Base-by-base conservation (phyloP, 768 basidiomycete species). In the Tubosaeta brunneosetosa region DNA sequence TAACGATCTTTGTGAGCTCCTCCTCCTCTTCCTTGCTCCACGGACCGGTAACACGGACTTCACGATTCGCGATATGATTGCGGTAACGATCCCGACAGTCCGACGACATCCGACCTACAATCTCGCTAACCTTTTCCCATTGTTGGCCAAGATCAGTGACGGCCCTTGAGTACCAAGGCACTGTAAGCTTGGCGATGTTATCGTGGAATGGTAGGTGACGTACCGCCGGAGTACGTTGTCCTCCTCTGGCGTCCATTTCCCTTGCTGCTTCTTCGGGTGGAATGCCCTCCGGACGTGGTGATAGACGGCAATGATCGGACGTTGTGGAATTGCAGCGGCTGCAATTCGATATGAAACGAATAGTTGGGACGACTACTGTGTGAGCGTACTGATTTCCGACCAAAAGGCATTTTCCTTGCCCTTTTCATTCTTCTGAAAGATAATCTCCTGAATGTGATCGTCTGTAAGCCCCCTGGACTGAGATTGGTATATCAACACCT, bases 81-180 rank as follows among this genome's bases (percentile, higher is more conserved):
- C 91, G 84, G 68, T 85, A 92, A 50, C 91, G 79, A 68, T 93
- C 91, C 10, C 91, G 79, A 67, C 91, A 93, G 64, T 93, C 91
- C 3, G 83, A 74, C 16, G 86, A 82, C 78, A 82, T 84, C 40
- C 91, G 77, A 25, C 87, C 87, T 6, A 93, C 88, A 17, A 75
- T 66, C 40, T 70, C 70, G 61, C 85, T 83, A 41, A 93, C 78
- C 61, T 84, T 86, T 69, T 89, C 86, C 91, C 91, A 93, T 62
- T 83, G 80, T 56, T 86, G 85, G 13, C 91, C 91, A 25, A 83
- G 68, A 44, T 83, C 78, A 6, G 66, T 65, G 16, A 93, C 84
- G 22, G 88, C 87, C 51, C 91, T 92, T 32, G 12, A 27, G 17
- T 26, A 46, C 44, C 52, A 31, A 47, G 55, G 45, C 27, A 16